These are phyloP conservation scores for Mortierella sp. DNA, from an alignment of 371 early-diverging fungal species.

Conservation along the genomic window DNA sequence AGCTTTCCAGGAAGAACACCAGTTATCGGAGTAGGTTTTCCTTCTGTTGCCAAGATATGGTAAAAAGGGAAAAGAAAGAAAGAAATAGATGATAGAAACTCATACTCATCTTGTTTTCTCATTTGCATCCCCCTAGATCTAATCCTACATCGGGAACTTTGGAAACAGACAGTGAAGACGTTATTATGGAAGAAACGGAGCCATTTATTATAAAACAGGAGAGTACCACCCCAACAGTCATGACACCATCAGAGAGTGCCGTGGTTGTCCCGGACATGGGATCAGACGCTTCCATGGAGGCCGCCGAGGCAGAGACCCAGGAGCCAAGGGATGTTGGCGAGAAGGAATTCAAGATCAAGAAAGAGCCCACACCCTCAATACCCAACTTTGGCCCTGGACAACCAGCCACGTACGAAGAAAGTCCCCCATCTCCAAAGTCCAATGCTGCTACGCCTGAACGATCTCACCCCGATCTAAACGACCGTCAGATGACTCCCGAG, in stretches of 20 bases:
- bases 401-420: slow-evolving; percentile 14
- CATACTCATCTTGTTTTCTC: too few species aligned
- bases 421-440: slow-evolving; percentile 41
- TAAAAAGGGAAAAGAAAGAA: too few species aligned
- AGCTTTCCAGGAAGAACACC: slow-evolving; percentile 48
- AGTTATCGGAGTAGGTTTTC: slow-evolving; percentile 40
- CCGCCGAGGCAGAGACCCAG: slow-evolving; percentile 19
- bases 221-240: slow-evolving; percentile 40
- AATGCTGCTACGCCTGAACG: slow-evolving; percentile 28
- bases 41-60: too few species aligned
- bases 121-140: slow-evolving; percentile 8
- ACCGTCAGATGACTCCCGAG: slow-evolving; percentile 45
- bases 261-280: slow-evolving; percentile 49
- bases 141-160: slow-evolving; percentile 31
- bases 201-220: slow-evolving; percentile 30
- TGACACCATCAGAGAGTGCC: slow-evolving; percentile 48
- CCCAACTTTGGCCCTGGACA: slow-evolving; percentile 15
- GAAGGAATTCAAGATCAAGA: slow-evolving; percentile 37
- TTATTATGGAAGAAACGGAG: slow-evolving; percentile 27
- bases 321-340: slow-evolving; percentile 16
- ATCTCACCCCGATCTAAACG: slow-evolving; percentile 5
- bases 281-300: slow-evolving; percentile 42
- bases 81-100: too few species aligned
- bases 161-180: slow-evolving; percentile 22
- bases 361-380: slow-evolving; percentile 40